These are phyloP conservation scores for Colletotrichum australisinense DNA, from an alignment of 2,329 filamentous ascomycete species.

Conservation along the genomic window DNA sequence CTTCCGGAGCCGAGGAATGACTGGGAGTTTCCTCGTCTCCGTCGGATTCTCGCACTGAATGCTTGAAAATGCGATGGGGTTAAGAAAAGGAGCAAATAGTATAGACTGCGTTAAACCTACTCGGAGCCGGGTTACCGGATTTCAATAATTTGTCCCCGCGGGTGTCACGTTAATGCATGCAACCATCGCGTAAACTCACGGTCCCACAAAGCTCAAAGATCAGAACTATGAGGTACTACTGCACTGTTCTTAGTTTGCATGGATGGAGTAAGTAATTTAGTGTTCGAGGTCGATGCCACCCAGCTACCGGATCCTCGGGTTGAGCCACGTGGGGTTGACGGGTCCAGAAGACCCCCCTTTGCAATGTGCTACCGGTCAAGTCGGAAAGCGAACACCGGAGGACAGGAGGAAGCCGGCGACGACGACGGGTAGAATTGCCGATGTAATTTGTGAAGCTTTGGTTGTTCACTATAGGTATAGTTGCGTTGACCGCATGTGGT, in stretches of 20 bases:
- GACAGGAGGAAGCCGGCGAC: neutral
- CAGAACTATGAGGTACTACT: neutral
- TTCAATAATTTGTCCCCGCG: neutral
- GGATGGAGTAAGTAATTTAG: neutral
- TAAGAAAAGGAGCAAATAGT: neutral
- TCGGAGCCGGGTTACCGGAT: neutral
- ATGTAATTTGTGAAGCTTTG: neutral
- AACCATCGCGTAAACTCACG: neutral
- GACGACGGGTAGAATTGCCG: conserved; percentile 18
- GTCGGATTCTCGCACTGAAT: neutral
- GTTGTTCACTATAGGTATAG: neutral
- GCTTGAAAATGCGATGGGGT: too few relatives aligned
- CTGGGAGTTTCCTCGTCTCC: neutral
- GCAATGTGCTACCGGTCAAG: conserved; percentile 30
- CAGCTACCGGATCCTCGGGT: neutral
- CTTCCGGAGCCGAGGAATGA: neutral
- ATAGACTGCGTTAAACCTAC: neutral
- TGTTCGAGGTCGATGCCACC: neutral
- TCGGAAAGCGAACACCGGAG: conserved; percentile 7
- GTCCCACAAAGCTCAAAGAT: neutral
- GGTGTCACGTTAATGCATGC: neutral
- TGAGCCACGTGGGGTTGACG: conserved; percentile 22
- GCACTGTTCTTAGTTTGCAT: neutral
- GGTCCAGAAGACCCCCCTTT: neutral
- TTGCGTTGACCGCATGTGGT: neutral